Base-by-base conservation (phyloP, 495 filamentous ascomycete genomes). In the Xylona heveae region DNA sequence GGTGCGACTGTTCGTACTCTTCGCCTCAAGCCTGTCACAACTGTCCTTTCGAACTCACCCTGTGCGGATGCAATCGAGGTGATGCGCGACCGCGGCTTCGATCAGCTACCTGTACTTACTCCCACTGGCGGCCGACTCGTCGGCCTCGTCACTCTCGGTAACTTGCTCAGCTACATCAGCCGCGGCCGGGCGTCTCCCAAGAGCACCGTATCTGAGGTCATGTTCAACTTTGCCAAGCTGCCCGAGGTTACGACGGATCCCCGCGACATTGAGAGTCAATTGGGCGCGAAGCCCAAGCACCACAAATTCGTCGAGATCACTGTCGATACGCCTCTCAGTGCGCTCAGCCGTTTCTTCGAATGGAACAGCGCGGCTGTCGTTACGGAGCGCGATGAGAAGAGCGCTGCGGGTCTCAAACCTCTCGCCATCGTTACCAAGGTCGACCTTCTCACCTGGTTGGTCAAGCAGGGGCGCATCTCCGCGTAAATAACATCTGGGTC, bases 311-410 rank as follows among this genome's bases (percentile, higher is more conserved):
- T 93, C 16, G 77, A 94, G 56, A 93, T 97, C 44, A 94, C 90
- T 4, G 53, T 78, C 46, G 78, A 91, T 37, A 97, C 88, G 6
- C 78, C 77, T 6, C 54, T 97, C 20, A 66, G 65, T 34, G 77
- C 77, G 24, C 57, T 97, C 23, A 82, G 78, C 49, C 66, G 74
- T 31, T 97, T 97, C 57, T 81, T 97, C 43, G 84, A 93, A 53
- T 94, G 90, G 79, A 95, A 95, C 51, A 82, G 75, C 45, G 83
- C 88, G 9, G 90, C 88, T 2, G 66, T 95, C 30, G 81, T 95
- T 1, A 95, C 83, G 8, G 81, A 94, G 50, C 54, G 48, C 39
- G 59, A 61, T 32, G 55, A 51, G 23, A 58, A 57, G 38, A 67
- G 58, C 15, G 61, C 62, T 17, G 52, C 43, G 26, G 59, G 51